These are phyloP conservation scores for Pleomassaria siparia DNA, from an alignment of 2,329 filamentous ascomycete species.

Conservation along the genomic window DNA sequence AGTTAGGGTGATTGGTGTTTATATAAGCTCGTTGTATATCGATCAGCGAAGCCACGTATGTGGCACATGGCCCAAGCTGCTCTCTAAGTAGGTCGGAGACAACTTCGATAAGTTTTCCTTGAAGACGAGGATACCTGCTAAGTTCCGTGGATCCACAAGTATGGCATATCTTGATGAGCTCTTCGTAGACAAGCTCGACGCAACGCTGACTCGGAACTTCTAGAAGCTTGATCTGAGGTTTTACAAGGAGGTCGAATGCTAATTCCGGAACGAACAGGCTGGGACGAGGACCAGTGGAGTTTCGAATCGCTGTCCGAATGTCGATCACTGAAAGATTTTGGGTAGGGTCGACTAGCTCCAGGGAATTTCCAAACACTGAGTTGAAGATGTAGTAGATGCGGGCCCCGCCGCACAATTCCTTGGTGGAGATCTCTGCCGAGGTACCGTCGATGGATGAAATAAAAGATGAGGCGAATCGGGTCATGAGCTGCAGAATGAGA, in stretches of 20 bases:
- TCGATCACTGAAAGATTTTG: conserved; percentile 92
- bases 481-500: conserved; percentile 95
- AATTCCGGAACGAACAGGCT: conserved; percentile 97
- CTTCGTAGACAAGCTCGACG: conserved; percentile 97
- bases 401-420: conserved; percentile 92
- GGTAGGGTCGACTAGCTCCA: conserved; percentile 95
- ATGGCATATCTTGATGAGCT: conserved; percentile 98
- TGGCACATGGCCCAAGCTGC: conserved; percentile 82
- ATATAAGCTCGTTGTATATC: conserved; percentile 98
- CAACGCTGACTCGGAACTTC: conserved; percentile 95
- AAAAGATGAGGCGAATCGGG: conserved; percentile 94
- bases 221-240: conserved; percentile 96
- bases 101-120: conserved; percentile 96
- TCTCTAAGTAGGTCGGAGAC: conserved; percentile 94
- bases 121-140: conserved; percentile 84
- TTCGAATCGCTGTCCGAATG: conserved; percentile 95
- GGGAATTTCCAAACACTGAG: conserved; percentile 93
- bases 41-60: conserved; percentile 94
- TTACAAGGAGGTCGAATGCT: conserved; percentile 95
- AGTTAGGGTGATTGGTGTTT: conserved; percentile 99
- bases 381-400: conserved; percentile 99
- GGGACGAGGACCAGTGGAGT: conserved; percentile 92
- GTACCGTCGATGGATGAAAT: conserved; percentile 99
- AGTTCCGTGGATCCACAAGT: conserved; percentile 96
- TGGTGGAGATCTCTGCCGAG: conserved; percentile 97